Evolutionary conservation across 2,329 filamentous ascomycete species (phyloP).

Genomic region (Penicillium sclerotigenum): DNA sequence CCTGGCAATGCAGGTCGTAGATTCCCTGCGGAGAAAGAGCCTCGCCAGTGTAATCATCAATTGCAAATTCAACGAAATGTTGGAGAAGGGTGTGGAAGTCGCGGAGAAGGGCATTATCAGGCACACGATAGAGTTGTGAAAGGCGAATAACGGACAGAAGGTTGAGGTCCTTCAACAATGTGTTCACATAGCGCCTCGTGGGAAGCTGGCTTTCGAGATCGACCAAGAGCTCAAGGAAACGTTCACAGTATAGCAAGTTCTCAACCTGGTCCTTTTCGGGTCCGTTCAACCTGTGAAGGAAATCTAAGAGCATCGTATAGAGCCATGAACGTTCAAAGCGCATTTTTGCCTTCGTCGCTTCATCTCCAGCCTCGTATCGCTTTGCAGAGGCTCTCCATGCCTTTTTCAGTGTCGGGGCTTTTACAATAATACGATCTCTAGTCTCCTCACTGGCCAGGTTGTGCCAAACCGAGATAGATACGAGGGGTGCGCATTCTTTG

Average conservation of each 20-base stretch:
- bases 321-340: constrained; percentile 94
- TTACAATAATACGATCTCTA: constrained; percentile 69
- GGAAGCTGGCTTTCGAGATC: constrained; percentile 92
- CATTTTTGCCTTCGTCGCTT: constrained; percentile 70
- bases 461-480: constrained; percentile 94
- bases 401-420: constrained; percentile 73
- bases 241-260: constrained; percentile 78
- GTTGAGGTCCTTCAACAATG: constrained; percentile 80
- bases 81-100: constrained; percentile 76
- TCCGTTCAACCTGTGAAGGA: constrained; percentile 69
- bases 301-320: constrained; percentile 79
- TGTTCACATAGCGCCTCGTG: constrained; percentile 89
- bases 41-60: constrained; percentile 84
- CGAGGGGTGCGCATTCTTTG: constrained; percentile 92
- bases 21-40: constrained; percentile 70
- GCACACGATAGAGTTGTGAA: constrained; percentile 73
- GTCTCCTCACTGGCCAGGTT: constrained; percentile 76
- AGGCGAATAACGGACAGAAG: constrained; percentile 72
- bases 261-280: constrained; percentile 48
- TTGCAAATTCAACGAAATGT: constrained; percentile 83
- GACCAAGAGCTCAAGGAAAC: constrained; percentile 85
- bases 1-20: constrained; percentile 74
- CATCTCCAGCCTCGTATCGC: constrained; percentile 82
- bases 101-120: constrained; percentile 71
- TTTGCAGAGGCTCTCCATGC: constrained; percentile 86